A percentile compares a stretch with the other conserved stretches of the same genome.
Conservation (phyloP, 2,329 filamentous ascomycete species). For the Fusarium irregulare region DNA sequence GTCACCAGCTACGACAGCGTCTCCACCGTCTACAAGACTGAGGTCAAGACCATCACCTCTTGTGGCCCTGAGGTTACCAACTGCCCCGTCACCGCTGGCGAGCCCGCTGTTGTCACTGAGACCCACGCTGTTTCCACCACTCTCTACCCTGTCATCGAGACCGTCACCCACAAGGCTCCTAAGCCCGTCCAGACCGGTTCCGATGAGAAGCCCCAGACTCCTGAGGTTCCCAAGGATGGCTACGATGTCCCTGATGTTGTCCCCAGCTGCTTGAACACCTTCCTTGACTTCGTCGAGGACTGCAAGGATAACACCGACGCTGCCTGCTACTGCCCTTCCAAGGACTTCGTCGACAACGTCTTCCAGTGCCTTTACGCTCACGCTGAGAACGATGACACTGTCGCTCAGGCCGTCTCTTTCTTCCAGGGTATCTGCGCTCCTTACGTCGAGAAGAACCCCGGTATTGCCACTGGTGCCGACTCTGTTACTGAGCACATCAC, state of each 20-base stretch:
- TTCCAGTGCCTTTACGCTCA: constrained; percentile 85
- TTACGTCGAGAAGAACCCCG: constrained; percentile 82
- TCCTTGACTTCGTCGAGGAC: constrained; percentile 73
- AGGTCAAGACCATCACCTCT: constrained; percentile 36
- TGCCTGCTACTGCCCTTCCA: constrained; percentile 86
- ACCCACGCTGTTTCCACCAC: constrained; percentile 42
- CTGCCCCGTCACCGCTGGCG: constrained; percentile 57
- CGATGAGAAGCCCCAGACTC: constrained; percentile 42
- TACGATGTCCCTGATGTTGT: constrained; percentile 71
- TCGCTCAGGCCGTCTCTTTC: constrained; percentile 80
- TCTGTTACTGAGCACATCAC: constrained; percentile 71
- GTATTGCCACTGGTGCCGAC: constrained; percentile 80
- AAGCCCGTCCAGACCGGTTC: constrained; percentile 39
- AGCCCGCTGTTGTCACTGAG: constrained; percentile 41
- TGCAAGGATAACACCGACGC: constrained; percentile 88
- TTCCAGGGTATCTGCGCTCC: constrained; percentile 91
- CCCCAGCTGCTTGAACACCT: constrained; percentile 92
- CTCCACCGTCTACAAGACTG: constrained; percentile 27
- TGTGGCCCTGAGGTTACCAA: constrained; percentile 54
- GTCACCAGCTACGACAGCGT: constrained; percentile 32
- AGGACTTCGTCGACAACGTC: constrained; percentile 80
- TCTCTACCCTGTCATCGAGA: constrained; percentile 44
- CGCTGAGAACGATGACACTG: constrained; percentile 72
- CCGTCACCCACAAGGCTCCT: constrained; percentile 33
- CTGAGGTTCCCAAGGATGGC: constrained; percentile 50